Evolutionary conservation across 805 yeast genomes (phyloP), one percentile per base, ranked within the genome.

Genomic region (Ogataea neopini): DNA sequence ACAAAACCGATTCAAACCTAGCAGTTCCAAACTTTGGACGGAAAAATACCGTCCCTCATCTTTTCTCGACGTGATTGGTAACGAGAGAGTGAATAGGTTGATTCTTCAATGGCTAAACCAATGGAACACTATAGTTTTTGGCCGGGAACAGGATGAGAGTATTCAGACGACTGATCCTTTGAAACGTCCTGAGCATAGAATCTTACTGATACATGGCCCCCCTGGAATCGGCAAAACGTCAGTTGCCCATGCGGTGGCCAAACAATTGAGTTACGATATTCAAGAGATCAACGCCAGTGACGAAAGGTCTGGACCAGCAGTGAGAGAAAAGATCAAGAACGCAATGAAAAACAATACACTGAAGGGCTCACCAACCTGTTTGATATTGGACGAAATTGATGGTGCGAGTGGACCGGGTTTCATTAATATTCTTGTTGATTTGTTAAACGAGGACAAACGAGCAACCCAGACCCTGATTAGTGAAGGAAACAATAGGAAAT

Each of bases 211-310:
- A 9, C 89, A 85, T 62, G 99, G 99, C 0, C 94, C 96, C 0
- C 90, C 96, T 0, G 99, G 99, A 1, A 75, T 86, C 14, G 99
- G 99, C 8, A 92, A 92, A 62, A 91, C 98, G 0, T 80, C 94
- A 0, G 83, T 90, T 1, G 88, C 92, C 0, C 97, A 91, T 60
- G 79, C 89, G 1, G 76, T 90, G 30, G 94, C 96, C 3, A 75
- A 74, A 39, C 96, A 88, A 53, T 77, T 87, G 33, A 96, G 96
- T 0, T 92, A 86, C 62, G 80, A 82, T 39, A 77, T 86, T 0
- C 76, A 86, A 55, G 99, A 92, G 58, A 76, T 92, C 50, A 92
- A 92, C 67, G 96, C 98, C 5, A 79, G 86, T 64, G 90, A 84
- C 58, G 89, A 85, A 60, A 73, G 92, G 51, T 76, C 85, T 0